Evolutionary conservation across 345 rosid genomes (phyloP).

Genomic region (Firmiana major): DNA sequence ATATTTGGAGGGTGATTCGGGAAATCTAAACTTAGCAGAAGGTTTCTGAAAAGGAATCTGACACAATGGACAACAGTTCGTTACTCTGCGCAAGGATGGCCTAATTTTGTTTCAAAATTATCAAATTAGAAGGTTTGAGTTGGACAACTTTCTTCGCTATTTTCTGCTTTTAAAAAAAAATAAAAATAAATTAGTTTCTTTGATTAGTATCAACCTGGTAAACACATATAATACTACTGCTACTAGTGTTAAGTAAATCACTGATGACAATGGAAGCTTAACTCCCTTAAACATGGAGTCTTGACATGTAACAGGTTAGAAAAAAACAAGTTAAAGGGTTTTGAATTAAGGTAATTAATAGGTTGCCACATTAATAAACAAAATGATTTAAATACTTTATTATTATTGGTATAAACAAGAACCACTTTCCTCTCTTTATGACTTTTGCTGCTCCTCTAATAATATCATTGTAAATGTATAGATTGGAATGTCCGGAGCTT

Average conservation of each 20-base stretch:
- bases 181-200: background rate
- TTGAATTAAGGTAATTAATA: background rate
- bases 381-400: background rate
- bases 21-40: background rate
- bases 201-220: background rate
- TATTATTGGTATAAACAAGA: background rate
- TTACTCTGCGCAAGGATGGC: background rate
- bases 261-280: too few relatives aligned
- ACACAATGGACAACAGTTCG: background rate
- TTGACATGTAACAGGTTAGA: background rate
- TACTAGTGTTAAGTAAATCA: too few relatives aligned
- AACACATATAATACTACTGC: too few relatives aligned
- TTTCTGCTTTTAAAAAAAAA: background rate
- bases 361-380: slow-evolving; percentile 17
- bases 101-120: too few relatives aligned
- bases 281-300: background rate
- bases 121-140: slow-evolving; percentile 6
- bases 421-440: slow-evolving; percentile 18
- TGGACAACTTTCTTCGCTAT: background rate
- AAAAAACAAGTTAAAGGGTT: background rate
- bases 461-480: slow-evolving; percentile 11
- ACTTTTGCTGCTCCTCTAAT: slow-evolving; percentile 18
- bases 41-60: background rate
- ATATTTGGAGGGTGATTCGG: slow-evolving; percentile 6
- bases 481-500: slow-evolving; percentile 16